These are phyloP conservation scores for Starmera pachycereana DNA, from an alignment of 805 yeast species.

Conservation along the genomic window DNA sequence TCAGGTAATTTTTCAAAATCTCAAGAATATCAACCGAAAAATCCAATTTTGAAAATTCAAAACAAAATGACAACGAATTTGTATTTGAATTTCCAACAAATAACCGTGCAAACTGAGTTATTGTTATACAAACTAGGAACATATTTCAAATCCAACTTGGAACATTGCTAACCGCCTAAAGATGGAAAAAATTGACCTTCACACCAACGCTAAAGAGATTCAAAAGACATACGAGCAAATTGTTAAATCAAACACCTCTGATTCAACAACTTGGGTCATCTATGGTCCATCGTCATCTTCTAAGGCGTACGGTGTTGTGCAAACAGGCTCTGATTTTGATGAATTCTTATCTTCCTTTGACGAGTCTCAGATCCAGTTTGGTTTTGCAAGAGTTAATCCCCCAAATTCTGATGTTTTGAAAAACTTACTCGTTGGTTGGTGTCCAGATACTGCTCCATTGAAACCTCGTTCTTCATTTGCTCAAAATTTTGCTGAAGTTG, in stretches of 20 bases:
- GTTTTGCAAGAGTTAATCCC: constrained; percentile 77
- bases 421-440: constrained; percentile 84
- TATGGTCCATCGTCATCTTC: constrained; percentile 56
- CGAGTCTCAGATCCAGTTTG: constrained; percentile 85
- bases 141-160: too few species aligned
- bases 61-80: too few species aligned
- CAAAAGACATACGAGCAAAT: constrained; percentile 69
- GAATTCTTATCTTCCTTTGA: constrained; percentile 77
- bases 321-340: constrained; percentile 51
- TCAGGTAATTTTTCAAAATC: too few species aligned
- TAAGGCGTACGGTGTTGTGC: constrained; percentile 30
- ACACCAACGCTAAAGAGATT: constrained; percentile 67
- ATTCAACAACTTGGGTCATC: constrained; percentile 62
- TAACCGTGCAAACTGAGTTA: too few species aligned
- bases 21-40: too few species aligned
- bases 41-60: too few species aligned
- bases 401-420: constrained; percentile 89
- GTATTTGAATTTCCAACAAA: too few species aligned
- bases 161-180: too few species aligned
- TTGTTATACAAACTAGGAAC: too few species aligned
- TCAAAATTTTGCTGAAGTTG: constrained; percentile 64
- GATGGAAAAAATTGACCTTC: constrained; percentile 38
- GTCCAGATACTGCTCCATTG: constrained; percentile 90
- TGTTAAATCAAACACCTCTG: constrained; percentile 53
- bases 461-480: constrained; percentile 70